Evolutionary conservation across 2,329 filamentous ascomycete species (phyloP), one percentile per base, ranked within the genome.

Genomic region (Nannizziopsis arthrosporioides): DNA sequence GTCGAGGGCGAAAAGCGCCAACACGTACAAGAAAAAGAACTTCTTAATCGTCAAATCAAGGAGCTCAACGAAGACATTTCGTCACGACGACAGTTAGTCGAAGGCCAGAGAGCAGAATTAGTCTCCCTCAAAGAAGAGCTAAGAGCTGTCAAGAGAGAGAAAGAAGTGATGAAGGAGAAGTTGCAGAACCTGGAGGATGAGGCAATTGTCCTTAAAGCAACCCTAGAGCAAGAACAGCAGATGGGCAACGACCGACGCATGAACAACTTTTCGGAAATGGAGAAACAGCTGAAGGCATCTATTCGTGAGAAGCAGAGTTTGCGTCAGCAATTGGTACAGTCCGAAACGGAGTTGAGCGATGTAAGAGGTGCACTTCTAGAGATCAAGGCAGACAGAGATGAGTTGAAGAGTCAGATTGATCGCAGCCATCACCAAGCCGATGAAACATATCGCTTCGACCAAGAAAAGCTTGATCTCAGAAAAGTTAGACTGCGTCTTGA

Each of bases 41-140:
- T 81, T 6, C 69, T 94, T 44, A 77, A 72, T 52, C 74, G 77
- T n/a, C 85, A 92, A 61, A 78, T 94, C 44, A 77, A 83, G 41
- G 81, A 83, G 44, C 71, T 92, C 8, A 81, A 84, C 57, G 75
- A 79, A 42, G 84, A 87, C 50, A 72, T 92, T 10, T 75, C 82
- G 48, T 71, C 76, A 22, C 79, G 82, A 53, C 78, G 84, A 58
- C 68, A 74, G n/a, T 71, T 78, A 38, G 64, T 86, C 5, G 82
- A 82, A 14, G 75, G 77, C 43, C 70, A 84, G 19, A 77, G 81
- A 45, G 74, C 73, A 45, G 83, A 89, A 57, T 67, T 88, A 2
- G 77, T 81, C 1, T 67, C 71, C 6, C 74, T 81, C 7, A 78
- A 77, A 47, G 83, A 88, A 54, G 80, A 87, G 48, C 72, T 88